Evolutionary conservation across 139 green algal species (phyloP), one percentile per base, ranked within the genome.

Genomic region (Deuterostichococcus epilithicus): DNA sequence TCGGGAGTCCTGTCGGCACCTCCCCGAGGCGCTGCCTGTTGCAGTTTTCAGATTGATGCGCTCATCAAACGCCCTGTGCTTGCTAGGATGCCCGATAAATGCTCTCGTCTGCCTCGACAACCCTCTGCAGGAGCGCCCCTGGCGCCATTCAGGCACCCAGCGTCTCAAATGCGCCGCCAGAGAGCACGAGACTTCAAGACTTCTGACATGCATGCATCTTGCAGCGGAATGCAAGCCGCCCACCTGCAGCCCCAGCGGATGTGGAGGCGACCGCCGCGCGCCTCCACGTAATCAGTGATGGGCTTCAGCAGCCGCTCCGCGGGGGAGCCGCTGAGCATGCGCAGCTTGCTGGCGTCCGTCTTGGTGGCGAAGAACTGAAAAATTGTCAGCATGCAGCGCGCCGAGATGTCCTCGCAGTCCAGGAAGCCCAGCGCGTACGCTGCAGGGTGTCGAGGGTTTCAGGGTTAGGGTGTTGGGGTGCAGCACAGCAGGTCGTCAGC

Each of bases 301-400:
- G 94, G 94, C 80, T 86, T 84, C 52, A 96, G 81, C 73, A 98
- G 85, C 15, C 91, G 85, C 30, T 97, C 91, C 20, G 90, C 88
- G 10, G 95, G 95, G 15, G 93, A 97, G 70, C 94, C 95, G 78
- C 93, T 96, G 34, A 98, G 90, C 95, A 98, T 98, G 69, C 95
- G 88, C 86, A 98, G 85, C 44, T 92, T 89, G 4, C 86, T 94
- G 32, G 95, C 95, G 76, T 98, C 95, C 1, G 95, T 98, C 90
- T 98, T 98, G 79, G 95, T 98, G 52, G 95, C 95, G 79, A 98
- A 98, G 87, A 98, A 98, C 80, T 95, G 92, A 82, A 94, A 94
- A 83, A 98, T 98, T 72, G 95, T 97, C 34, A 98, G 87, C 95
- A 98, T 98, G 87, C 95, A 98, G 63, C 95, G 87, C 1, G 95